Evolutionary conservation across 768 basidiomycete species (phyloP), one percentile per base, ranked within the genome.

Genomic region (Suillus fuscotomentosus): DNA sequence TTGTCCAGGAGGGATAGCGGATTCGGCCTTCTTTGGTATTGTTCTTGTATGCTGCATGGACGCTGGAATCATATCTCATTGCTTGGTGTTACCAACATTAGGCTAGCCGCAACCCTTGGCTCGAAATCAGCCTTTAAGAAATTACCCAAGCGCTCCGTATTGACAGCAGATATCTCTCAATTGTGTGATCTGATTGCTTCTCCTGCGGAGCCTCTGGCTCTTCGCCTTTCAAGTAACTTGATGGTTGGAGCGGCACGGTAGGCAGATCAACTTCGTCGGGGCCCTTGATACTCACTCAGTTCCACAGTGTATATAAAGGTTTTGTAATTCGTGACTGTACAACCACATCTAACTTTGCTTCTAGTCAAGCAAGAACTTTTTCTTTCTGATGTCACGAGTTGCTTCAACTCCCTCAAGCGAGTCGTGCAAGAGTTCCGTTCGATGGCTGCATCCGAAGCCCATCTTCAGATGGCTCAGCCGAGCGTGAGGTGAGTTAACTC

Each of bases 71-170:
- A 36, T 22, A 24, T 60, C 45, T 54, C 48, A 61, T 61, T 24
- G 10, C 15, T 61, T 31, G 34, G 15, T 61, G 13, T 60, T 8
- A 20, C n/a, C 24, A 57, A 61, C 20, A 22, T 38, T 64, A 97
- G 95, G 95, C 86, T 97, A 27, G 93, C 93, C 9, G 94, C 95
- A 2, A 97, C 95, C 1, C 80, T 96, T 27, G 95, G 95, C 48
- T 88, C 94, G 9, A 91, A 89, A 77, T 91, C 92, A n/a, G 85
- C 87, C 15, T 91, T 94, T 77, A 92, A 86, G 71, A 94, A 90
- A 70, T 79, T 97, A 5, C 89, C 93, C 3, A 89, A 86, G 74
- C 87, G 89, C 67, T 91, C 92, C 61, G 89, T 96, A n/a, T 79
- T 93, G 69, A 88, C 86, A 3, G 92, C 94, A 42, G 89, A 97